A percentile compares a stretch with the other conserved stretches of the same genome.
These are phyloP conservation scores for Penicillium cosmopolitanum DNA, from an alignment of 495 filamentous ascomycete genomes.

Conservation along the genomic window DNA sequence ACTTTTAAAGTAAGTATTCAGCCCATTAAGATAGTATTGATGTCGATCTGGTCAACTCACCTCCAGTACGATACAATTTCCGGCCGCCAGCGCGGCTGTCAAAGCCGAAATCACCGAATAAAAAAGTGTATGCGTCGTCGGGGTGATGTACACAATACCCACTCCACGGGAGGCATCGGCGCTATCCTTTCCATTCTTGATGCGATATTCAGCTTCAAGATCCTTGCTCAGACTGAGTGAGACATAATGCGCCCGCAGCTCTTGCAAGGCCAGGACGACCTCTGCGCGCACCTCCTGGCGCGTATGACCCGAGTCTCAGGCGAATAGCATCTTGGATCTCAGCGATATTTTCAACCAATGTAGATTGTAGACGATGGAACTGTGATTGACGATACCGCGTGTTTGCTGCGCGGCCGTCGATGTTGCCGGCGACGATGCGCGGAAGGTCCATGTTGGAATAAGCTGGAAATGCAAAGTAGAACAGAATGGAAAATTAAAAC, in stretches of 20 bases:
- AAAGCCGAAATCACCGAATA: constrained; percentile 51
- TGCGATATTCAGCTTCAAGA: constrained; percentile 52
- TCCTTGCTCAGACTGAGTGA: constrained; percentile 41
- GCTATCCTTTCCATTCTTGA: constrained; percentile 47
- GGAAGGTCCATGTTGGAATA: constrained; percentile 36
- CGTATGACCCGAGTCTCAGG: constrained; percentile 38
- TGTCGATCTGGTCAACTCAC: constrained; percentile 27
- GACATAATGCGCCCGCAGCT: constrained; percentile 48
- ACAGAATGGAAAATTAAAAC: background rate
- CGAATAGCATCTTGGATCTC: constrained; percentile 44
- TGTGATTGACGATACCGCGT: constrained; percentile 50
- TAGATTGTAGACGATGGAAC: constrained; percentile 45
- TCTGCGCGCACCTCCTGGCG: constrained; percentile 46
- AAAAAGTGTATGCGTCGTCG: constrained; percentile 50
- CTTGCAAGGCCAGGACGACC: constrained; percentile 42
- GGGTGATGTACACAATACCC: constrained; percentile 58
- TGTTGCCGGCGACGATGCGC: constrained; percentile 43
- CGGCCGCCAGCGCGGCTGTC: constrained; percentile 52
- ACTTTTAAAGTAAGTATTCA: constrained; percentile 22
- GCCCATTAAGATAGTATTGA: background rate
- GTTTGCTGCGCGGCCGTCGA: constrained; percentile 53
- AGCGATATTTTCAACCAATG: constrained; percentile 34
- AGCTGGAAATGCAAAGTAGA: background rate
- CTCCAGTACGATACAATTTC: constrained; percentile 57
- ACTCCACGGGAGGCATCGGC: constrained; percentile 25